Evolutionary conservation across 1,284 basidiomycete species (phyloP), one percentile per base, ranked within the genome.

Genomic region (Microbotryomycetes sp.): DNA sequence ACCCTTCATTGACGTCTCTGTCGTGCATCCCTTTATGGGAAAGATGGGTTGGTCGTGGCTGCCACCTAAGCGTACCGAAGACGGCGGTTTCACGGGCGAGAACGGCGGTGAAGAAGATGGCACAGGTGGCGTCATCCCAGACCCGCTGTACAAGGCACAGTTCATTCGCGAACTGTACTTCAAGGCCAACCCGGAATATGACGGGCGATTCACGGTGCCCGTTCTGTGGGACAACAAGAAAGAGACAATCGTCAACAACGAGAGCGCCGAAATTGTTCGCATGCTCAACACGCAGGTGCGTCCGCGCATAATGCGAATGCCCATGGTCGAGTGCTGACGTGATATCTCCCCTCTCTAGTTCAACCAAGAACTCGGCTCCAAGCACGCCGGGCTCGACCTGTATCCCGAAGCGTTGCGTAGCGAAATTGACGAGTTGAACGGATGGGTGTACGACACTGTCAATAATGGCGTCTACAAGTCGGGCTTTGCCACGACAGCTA

Each of bases 171-270:
- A 97, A 60, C 78, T 97, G 48, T 98, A 97, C 77, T 77, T 87
- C 65, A 84, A 81, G 61, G 88, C 84, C 0, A 79, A 91, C 64
- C 85, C 86, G 1, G 73, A 83, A 54, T 92, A 89, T 68, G 66
- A 70, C 11, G 86, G 86, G 56, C 81, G 86, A 54, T 91, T 89
- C 79, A 90, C 91, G 4, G 90, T 93, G 2, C 93, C 94, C n/a
- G 78, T 93, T 52, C 79, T 97, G 1, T 98, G 91, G 90, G 96
- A 97, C 79, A 94, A 86, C 79, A 89, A 96, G 76, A 5, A 54
- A 24, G 77, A 86, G 60, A 91, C 88, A 41, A 89, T 98, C 68
- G 96, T 98, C 59, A 96, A 89, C 79, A 98, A 96, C 75, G 92
- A 97, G 75, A 89, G 86, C 66, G 85, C 87, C 1, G 91, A 96